Conservation (phyloP, 306 rosid species). For the Vigna angularis region DNA sequence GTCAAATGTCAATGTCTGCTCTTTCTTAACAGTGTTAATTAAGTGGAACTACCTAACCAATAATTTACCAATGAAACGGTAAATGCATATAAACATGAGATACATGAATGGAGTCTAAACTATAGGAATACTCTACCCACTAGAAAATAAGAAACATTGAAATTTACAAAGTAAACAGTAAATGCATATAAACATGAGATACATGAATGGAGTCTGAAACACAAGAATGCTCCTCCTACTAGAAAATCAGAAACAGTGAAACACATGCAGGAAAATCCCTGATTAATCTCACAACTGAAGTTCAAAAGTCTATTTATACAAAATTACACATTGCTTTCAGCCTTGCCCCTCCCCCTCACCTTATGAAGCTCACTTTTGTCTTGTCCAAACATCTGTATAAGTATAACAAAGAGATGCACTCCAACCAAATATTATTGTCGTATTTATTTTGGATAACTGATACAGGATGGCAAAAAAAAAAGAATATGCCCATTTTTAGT, state of each 20-base stretch:
- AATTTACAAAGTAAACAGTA: not conserved
- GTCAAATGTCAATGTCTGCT: too few relatives aligned
- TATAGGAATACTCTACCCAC: not conserved
- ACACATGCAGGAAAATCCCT: slow-evolving; percentile 26
- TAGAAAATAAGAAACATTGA: not conserved
- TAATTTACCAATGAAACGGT: not conserved
- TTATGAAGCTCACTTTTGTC: not conserved
- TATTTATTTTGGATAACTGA: slow-evolving; percentile 10
- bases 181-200: not conserved
- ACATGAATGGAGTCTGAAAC: not conserved
- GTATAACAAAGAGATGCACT: slow-evolving; percentile 15
- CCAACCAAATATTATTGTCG: slow-evolving; percentile 5
- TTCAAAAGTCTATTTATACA: not conserved
- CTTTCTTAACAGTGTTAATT: not conserved
- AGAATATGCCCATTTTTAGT: not conserved
- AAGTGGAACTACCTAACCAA: not conserved
- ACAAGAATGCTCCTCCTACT: not conserved
- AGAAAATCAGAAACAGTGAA: not conserved
- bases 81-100: not conserved
- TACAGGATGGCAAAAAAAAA: slow-evolving; percentile 12
- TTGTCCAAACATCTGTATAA: slow-evolving; percentile 3
- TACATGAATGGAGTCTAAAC: not conserved
- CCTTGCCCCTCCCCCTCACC: not conserved
- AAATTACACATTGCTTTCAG: slow-evolving; percentile 15
- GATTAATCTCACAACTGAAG: not conserved